Percentiles rank a stretch among this genome's conserved stretches.
Evolutionary conservation across 331 rosid genomes (phyloP).

Genomic region (Rosa hybrid): DNA sequence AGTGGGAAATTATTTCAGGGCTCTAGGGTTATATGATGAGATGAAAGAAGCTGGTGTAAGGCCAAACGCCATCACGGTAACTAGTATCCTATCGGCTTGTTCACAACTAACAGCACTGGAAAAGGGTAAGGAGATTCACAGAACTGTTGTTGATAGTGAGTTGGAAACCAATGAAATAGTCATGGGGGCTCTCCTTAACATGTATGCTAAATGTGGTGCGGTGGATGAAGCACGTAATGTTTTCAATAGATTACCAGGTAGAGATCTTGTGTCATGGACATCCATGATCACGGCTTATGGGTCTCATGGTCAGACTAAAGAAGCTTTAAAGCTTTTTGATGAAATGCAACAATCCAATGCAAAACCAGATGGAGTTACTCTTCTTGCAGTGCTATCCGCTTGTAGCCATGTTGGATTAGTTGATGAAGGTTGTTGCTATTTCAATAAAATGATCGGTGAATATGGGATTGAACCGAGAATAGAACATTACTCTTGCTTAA

Average conservation of each 20-base stretch:
- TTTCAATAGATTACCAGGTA: slow-evolving; percentile 59
- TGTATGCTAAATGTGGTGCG: slow-evolving; percentile 88
- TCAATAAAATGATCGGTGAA: slow-evolving; percentile 54
- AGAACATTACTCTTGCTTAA: slow-evolving; percentile 78
- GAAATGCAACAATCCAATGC: slow-evolving; percentile 55
- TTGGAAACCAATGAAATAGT: slow-evolving; percentile 54
- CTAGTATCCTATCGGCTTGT: slow-evolving; percentile 73
- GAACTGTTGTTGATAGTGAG: slow-evolving; percentile 39
- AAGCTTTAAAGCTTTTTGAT: slow-evolving; percentile 64
- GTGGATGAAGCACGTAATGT: slow-evolving; percentile 61
- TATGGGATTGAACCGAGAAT: slow-evolving; percentile 56
- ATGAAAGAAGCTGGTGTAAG: slow-evolving; percentile 49
- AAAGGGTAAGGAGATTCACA: slow-evolving; percentile 77
- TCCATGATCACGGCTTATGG: slow-evolving; percentile 83
- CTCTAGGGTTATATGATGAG: slow-evolving; percentile 51
- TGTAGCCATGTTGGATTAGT: slow-evolving; percentile 80
- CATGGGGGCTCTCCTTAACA: slow-evolving; percentile 83
- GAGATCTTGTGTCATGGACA: slow-evolving; percentile 79
- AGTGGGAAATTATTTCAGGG: slow-evolving; percentile 56
- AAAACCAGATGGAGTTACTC: slow-evolving; percentile 63
- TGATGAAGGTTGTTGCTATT: slow-evolving; percentile 36
- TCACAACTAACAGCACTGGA: slow-evolving; percentile 69
- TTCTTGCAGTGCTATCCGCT: slow-evolving; percentile 72
- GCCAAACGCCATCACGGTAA: slow-evolving; percentile 67
- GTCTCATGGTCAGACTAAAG: slow-evolving; percentile 62